Base-by-base conservation (phyloP, 352 stramenopile species). In the Nothophytophthora sp. region DNA sequence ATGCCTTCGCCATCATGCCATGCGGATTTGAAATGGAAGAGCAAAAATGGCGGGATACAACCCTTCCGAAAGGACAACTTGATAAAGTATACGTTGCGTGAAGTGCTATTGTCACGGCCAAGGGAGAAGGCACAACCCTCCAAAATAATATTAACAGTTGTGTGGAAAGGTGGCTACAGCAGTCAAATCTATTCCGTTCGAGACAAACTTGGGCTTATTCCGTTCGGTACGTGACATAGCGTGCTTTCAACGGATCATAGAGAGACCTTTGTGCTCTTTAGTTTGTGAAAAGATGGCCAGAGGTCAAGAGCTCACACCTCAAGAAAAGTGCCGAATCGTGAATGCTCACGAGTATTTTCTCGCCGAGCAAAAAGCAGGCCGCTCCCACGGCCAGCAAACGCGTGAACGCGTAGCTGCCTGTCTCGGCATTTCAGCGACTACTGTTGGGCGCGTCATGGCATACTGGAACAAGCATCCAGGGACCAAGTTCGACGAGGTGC, bases 401-500 rank as follows among this genome's bases (percentile, higher is more conserved):
- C 27, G 46, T n/a, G 4, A 46, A 32, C 34, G 46, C 22, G 25
- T 54, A 30, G 25, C 27, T 7, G 11, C 12, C 8, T 54, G 35
- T 32, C 35, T 54, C 7, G 16, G 28, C 35, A 19, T 38, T 13
- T 34, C 34, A 9, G 0, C 13, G 7, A 25, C 27, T 11, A 41
- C 36, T 3, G 47, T 55, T 15, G 47, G 0, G 5, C 47, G 47
- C 10, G 37, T 47, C 10, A 47, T 55, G 20, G n/a, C 36, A 5
- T 19, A 18, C 47, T 47, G 37, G 20, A 55, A 55, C 47, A 55
- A 46, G 25, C 35, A 47, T 28, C 28, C 47, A 13, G 20, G 36
- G 3, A 55, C 47, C 12, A 47, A 41, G 15, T 55, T 47, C 28
- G 12, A 30, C 16, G 20, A 40, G 36, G 47, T 37, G 46, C 28